phyloP scores from a whole-genome alignment of 345 rosid genomes.

The Hirschfeldia incana region DNA sequence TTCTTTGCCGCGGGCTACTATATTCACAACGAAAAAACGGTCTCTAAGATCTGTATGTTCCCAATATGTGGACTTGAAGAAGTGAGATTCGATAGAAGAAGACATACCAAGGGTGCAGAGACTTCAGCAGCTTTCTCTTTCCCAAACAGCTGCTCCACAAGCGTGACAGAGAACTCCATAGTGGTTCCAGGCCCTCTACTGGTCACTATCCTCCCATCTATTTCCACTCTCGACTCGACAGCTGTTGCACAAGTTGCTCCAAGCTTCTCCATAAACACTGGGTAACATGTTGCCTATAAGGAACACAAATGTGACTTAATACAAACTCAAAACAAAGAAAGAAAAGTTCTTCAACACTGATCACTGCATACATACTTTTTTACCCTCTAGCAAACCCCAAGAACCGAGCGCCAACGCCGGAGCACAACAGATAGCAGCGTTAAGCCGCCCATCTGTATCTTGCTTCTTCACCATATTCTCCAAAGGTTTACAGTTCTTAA shows the following conservation, averaged over 20 bases:
- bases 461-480: slow-evolving; percentile 80
- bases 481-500: slow-evolving; percentile 61
- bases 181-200: slow-evolving; percentile 93
- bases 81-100: slow-evolving; percentile 1
- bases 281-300: slow-evolving; percentile 84
- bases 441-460: slow-evolving; percentile 66
- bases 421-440: slow-evolving; percentile 86
- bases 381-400: slow-evolving; percentile 88
- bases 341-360: background rate
- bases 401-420: slow-evolving; percentile 81
- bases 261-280: slow-evolving; percentile 79
- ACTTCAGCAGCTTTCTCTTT: slow-evolving; percentile 83
- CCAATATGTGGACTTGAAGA: background rate
- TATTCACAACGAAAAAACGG: background rate
- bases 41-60: background rate
- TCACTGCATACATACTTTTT: slow-evolving; percentile 49
- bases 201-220: slow-evolving; percentile 72
- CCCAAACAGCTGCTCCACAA: slow-evolving; percentile 73
- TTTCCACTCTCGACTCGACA: slow-evolving; percentile 85
- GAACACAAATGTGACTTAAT: background rate
- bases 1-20: background rate
- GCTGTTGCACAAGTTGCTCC: slow-evolving; percentile 58
- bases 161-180: slow-evolving; percentile 77
- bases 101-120: slow-evolving; percentile 66
- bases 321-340: slow-evolving; percentile 8